Percentiles rank a stretch among this genome's conserved stretches.
Evolutionary conservation across 345 rosid genomes (phyloP).

Genomic region (Hirschfeldia incana): DNA sequence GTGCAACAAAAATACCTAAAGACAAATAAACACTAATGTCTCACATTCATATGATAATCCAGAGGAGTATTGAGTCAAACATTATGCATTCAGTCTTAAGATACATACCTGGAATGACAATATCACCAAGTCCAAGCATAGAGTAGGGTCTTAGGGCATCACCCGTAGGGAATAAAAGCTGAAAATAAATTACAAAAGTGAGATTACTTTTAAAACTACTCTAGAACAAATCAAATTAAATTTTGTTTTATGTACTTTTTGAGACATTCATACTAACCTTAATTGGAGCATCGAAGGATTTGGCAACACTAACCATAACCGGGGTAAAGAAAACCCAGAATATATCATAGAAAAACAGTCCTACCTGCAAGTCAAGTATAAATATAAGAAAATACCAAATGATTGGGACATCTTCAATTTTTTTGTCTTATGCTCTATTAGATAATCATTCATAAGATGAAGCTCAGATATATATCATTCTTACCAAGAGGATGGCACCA

Average conservation of each 20-base stretch:
- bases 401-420: background rate
- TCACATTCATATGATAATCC: background rate
- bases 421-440: too few relatives aligned
- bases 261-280: conserved; percentile 61
- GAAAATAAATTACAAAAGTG: conserved; percentile 18
- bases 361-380: conserved; percentile 57
- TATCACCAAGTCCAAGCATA: conserved; percentile 99
- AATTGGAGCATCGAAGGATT: conserved; percentile 98
- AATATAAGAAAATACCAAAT: background rate
- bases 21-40: background rate
- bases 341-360: conserved; percentile 93
- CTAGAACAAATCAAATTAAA: conserved; percentile 11
- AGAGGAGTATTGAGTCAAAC: background rate
- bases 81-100: background rate
- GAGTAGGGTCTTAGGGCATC: conserved; percentile 81
- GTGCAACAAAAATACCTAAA: conserved; percentile 94
- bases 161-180: conserved; percentile 95
- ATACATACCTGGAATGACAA: conserved; percentile 91
- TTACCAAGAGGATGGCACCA: conserved; percentile 95
- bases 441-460: background rate
- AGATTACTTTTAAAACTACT: too few relatives aligned
- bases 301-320: conserved; percentile 98
- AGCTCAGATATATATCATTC: conserved; percentile 16
- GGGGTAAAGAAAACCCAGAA: conserved; percentile 99
- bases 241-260: background rate